These are phyloP conservation scores for Penicillium bialowiezense DNA, from an alignment of 495 filamentous ascomycete genomes.

Conservation along the genomic window DNA sequence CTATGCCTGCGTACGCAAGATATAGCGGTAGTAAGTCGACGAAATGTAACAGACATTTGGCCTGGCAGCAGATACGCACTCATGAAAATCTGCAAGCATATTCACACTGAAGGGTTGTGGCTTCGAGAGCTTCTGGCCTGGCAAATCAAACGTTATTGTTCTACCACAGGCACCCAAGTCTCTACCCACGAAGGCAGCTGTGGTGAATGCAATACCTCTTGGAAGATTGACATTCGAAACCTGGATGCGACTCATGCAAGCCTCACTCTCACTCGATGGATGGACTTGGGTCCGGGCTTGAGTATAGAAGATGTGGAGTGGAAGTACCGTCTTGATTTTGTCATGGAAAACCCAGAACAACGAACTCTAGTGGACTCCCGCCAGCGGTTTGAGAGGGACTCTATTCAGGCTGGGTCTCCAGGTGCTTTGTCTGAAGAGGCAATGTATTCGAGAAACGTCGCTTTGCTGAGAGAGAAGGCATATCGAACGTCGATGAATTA, in stretches of 20 bases:
- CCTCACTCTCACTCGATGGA: conserved; percentile 10
- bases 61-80: background rate
- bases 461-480: background rate
- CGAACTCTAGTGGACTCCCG: background rate
- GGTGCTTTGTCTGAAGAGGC: background rate
- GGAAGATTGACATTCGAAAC: conserved; percentile 10
- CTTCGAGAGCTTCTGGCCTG: background rate
- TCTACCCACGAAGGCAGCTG: conserved; percentile 5
- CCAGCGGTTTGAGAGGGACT: background rate
- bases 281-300: conserved; percentile 8
- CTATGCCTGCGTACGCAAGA: background rate
- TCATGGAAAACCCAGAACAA: background rate
- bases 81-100: background rate
- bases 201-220: conserved; percentile 11
- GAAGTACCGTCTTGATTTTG: background rate
- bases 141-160: background rate
- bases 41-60: background rate
- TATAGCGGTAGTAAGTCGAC: background rate
- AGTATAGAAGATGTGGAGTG: background rate
- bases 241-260: background rate
- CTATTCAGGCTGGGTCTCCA: background rate
- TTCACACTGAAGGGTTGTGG: background rate
- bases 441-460: background rate
- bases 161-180: background rate
- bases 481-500: background rate